phyloP scores from a whole-genome alignment of 345 rosid genomes.

The Eucalyptus viminalis region DNA sequence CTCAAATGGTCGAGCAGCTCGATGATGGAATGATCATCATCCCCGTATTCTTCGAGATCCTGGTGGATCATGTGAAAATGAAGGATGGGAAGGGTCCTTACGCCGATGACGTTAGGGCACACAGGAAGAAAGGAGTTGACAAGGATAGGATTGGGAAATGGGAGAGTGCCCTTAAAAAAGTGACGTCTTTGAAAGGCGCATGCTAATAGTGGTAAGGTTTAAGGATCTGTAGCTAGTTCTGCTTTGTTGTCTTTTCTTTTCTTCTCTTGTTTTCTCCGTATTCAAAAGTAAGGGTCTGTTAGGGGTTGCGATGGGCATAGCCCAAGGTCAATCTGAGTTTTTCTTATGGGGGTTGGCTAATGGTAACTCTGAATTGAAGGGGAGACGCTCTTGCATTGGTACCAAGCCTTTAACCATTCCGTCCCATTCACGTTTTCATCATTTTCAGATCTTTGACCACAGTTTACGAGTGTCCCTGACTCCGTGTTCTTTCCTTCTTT shows the following conservation, averaged over 20 bases:
- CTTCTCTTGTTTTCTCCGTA: neutral
- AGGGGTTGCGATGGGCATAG: too few species aligned
- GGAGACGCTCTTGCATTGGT: too few species aligned
- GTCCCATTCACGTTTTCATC: neutral
- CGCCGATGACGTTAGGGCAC: neutral
- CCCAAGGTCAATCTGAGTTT: too few species aligned
- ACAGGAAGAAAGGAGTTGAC: neutral
- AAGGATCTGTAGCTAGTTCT: neutral
- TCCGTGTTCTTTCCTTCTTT: too few species aligned
- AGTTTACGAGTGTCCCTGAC: too few species aligned
- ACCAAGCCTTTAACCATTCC: too few species aligned
- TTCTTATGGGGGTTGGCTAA: too few species aligned
- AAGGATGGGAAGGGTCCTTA: neutral
- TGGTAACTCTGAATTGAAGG: too few species aligned
- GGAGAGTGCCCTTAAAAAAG: accelerated
- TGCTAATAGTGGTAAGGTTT: neutral
- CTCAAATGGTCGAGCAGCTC: neutral
- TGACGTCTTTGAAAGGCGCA: neutral
- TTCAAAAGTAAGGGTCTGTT: accelerated
- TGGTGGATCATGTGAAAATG: neutral
- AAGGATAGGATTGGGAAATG: accelerated
- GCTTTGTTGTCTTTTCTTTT: neutral
- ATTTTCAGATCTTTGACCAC: neutral
- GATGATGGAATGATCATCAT: neutral
- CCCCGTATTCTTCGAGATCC: too few species aligned